Evolutionary conservation across 306 rosid genomes (phyloP).

Genomic region (Coriaria nepalensis): DNA sequence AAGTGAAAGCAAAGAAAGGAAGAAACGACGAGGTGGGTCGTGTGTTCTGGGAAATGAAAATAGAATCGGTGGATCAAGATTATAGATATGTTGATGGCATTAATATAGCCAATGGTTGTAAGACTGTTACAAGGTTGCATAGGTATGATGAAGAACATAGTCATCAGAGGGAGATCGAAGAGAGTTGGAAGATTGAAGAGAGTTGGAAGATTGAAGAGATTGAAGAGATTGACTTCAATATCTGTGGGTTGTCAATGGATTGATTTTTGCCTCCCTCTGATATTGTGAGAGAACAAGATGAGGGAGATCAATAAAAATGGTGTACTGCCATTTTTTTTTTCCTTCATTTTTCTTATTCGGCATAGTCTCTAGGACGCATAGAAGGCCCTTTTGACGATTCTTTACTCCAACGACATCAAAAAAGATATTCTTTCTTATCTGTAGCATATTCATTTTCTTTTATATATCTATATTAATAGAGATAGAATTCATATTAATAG

Average conservation of each 20-base stretch:
- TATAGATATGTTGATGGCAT: constrained; percentile 50
- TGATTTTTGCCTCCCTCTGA: constrained; percentile 76
- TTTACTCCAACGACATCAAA: too few species aligned
- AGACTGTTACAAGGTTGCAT: constrained; percentile 40
- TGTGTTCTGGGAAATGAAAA: constrained; percentile 74
- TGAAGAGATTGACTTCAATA: constrained; percentile 71
- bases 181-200: constrained; percentile 78
- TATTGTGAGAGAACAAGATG: constrained; percentile 31
- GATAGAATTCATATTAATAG: too few species aligned
- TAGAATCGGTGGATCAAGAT: constrained; percentile 46
- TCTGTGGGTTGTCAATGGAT: constrained; percentile 67
- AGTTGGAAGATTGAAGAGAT: constrained; percentile 69
- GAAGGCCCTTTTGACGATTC: too few species aligned
- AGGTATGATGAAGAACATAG: constrained; percentile 46
- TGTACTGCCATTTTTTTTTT: too few species aligned
- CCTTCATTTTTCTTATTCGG: too few species aligned
- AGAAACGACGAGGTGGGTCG: constrained; percentile 13
- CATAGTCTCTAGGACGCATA: too few species aligned
- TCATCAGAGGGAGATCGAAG: constrained; percentile 53
- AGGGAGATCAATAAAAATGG: constrained; percentile 10
- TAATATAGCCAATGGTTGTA: constrained; percentile 63
- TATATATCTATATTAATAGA: too few species aligned
- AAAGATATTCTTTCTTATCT: too few species aligned
- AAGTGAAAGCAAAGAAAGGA: constrained; percentile 32
- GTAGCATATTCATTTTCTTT: too few species aligned